Conservation (phyloP, 1,284 basidiomycete species). For the Coniophora puteana region DNA sequence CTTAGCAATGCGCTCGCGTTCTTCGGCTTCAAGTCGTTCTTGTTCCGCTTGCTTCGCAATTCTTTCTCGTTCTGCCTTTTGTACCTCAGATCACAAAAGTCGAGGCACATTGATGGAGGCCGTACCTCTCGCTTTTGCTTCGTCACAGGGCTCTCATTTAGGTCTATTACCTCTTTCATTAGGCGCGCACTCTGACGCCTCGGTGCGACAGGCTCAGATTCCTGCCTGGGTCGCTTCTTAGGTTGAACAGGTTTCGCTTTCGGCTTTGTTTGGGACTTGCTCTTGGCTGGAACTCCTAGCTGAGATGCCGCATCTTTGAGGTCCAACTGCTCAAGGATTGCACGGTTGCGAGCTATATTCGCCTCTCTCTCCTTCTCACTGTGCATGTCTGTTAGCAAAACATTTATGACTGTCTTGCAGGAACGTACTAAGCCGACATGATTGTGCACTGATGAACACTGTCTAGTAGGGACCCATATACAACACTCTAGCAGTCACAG, state of each 20-base stretch:
- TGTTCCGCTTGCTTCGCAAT: constrained; percentile 50
- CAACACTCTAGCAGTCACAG: too few relatives aligned
- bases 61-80: constrained; percentile 42
- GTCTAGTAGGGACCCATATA: not conserved
- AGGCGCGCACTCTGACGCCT: constrained; percentile 65
- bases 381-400: not conserved
- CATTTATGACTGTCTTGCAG: not conserved
- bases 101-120: not conserved
- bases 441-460: constrained; percentile 19
- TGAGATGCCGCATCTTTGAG: constrained; percentile 53
- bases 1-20: constrained; percentile 56
- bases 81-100: not conserved
- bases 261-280: constrained; percentile 29
- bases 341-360: constrained; percentile 76
- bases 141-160: constrained; percentile 60
- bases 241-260: constrained; percentile 65
- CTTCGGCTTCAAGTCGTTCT: constrained; percentile 55
- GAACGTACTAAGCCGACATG: constrained; percentile 50
- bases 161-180: constrained; percentile 41
- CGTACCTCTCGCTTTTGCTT: constrained; percentile 62
- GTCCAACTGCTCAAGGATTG: constrained; percentile 65
- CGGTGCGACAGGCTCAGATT: constrained; percentile 36
- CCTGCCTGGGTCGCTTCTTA: constrained; percentile 47
- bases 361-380: constrained; percentile 74
- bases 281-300: constrained; percentile 41